A percentile compares a stretch with the other conserved stretches of the same genome.
These are phyloP conservation scores for Ulota crispa DNA, from an alignment of 225 moss, liverwort and hornwort genomes.

Conservation along the genomic window DNA sequence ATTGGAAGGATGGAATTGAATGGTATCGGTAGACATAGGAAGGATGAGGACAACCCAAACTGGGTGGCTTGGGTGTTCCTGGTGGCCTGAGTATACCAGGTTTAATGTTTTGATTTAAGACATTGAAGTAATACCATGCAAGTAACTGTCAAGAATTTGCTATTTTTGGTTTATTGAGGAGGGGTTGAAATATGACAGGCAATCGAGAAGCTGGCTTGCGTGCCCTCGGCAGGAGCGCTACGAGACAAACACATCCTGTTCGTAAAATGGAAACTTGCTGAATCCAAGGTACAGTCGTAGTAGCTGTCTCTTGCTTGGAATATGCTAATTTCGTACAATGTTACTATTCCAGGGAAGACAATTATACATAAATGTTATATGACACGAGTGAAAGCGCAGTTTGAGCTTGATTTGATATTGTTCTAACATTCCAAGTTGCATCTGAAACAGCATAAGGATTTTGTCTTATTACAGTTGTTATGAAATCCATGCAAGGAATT, in stretches of 20 bases:
- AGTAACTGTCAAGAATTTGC: not conserved
- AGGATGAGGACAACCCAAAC: no score
- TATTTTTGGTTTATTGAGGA: not conserved
- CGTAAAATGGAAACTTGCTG: constrained; percentile 48
- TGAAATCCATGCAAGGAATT: no score
- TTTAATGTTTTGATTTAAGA: not conserved
- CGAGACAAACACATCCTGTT: constrained; percentile 37
- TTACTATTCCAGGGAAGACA: not conserved
- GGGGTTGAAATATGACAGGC: constrained; percentile 20
- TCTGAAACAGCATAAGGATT: no score
- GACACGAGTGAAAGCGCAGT: no score
- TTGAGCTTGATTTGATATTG: no score
- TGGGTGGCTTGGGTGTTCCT: no score
- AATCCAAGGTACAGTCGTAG: constrained; percentile 34
- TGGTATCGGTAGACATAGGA: no score
- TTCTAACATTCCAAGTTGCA: no score
- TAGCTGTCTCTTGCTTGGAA: not conserved
- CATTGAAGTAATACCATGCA: not conserved
- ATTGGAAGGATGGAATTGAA: no score
- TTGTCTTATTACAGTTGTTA: no score
- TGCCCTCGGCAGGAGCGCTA: constrained; percentile 14
- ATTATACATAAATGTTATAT: no score
- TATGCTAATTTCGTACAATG: not conserved
- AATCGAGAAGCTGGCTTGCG: constrained; percentile 27
- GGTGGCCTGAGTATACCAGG: no score